Conservation (phyloP, 148 eudicot genomes). For the Rheum nobile region DNA sequence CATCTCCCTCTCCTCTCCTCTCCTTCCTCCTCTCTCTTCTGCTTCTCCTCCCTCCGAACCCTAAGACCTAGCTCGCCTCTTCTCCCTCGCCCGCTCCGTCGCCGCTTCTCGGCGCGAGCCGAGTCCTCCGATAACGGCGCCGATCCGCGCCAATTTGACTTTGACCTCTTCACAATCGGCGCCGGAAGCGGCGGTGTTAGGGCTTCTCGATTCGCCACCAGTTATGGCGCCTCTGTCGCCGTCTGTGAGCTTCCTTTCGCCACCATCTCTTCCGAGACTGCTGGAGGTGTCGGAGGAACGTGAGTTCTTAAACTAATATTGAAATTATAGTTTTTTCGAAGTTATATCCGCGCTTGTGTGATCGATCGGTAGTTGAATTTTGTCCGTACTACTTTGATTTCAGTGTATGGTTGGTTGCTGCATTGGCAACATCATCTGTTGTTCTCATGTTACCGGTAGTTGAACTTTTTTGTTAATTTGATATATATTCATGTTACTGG, state of each 20-base stretch:
- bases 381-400: neutral
- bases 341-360: neutral
- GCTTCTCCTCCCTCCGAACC: slow-evolving; percentile 9
- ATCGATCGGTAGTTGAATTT: neutral
- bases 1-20: slow-evolving; percentile 20
- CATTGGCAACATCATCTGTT: neutral
- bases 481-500: neutral
- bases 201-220: slow-evolving; percentile 84
- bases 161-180: slow-evolving; percentile 83
- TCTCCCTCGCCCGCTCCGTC: slow-evolving; percentile 18
- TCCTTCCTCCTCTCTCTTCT: slow-evolving; percentile 6
- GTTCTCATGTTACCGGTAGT: neutral
- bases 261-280: slow-evolving; percentile 58
- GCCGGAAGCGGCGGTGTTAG: slow-evolving; percentile 97
- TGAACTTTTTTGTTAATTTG: neutral
- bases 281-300: slow-evolving; percentile 97
- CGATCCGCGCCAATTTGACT: slow-evolving; percentile 46
- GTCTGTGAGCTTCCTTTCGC: slow-evolving; percentile 86
- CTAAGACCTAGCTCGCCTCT: slow-evolving; percentile 13
- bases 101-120: slow-evolving; percentile 37
- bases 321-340: neutral
- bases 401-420: neutral
- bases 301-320: slow-evolving; percentile 16
- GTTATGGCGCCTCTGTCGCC: slow-evolving; percentile 79
- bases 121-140: slow-evolving; percentile 39